These are phyloP conservation scores for Lasiosphaeris hirsuta DNA, from an alignment of 495 filamentous ascomycete genomes.

Conservation along the genomic window DNA sequence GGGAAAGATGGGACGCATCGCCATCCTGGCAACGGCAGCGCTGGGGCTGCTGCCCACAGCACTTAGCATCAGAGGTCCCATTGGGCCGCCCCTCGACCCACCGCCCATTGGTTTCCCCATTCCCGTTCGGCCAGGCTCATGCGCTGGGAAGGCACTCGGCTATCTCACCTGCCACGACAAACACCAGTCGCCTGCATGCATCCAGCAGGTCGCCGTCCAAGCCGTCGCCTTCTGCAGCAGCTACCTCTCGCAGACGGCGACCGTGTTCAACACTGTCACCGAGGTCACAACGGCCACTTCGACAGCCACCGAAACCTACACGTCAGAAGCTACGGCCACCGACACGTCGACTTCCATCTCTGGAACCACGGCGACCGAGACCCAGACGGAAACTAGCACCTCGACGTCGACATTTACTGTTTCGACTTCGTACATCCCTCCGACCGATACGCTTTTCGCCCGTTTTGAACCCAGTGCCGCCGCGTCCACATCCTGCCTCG, in stretches of 20 bases:
- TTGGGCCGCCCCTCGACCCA: background rate
- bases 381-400: slow-evolving; percentile 1
- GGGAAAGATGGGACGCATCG: background rate
- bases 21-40: background rate
- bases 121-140: background rate
- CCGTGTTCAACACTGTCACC: background rate
- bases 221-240: slow-evolving; percentile 4
- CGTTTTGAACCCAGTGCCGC: background rate
- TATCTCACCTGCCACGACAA: background rate
- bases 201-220: background rate
- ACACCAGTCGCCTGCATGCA: background rate
- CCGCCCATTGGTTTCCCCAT: background rate
- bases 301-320: background rate
- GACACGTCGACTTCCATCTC: background rate
- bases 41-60: background rate
- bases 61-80: background rate
- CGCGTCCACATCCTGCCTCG: background rate
- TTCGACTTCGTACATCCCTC: background rate
- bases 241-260: slow-evolving; percentile 1
- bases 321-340: background rate
- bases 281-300: background rate
- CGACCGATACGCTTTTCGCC: background rate
- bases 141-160: background rate
- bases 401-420: background rate
- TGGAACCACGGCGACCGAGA: background rate